Percentiles rank a stretch among this genome's conserved stretches.
phyloP scores from a whole-genome alignment of 2,329 filamentous ascomycete genomes.

The Penicillium sp. region DNA sequence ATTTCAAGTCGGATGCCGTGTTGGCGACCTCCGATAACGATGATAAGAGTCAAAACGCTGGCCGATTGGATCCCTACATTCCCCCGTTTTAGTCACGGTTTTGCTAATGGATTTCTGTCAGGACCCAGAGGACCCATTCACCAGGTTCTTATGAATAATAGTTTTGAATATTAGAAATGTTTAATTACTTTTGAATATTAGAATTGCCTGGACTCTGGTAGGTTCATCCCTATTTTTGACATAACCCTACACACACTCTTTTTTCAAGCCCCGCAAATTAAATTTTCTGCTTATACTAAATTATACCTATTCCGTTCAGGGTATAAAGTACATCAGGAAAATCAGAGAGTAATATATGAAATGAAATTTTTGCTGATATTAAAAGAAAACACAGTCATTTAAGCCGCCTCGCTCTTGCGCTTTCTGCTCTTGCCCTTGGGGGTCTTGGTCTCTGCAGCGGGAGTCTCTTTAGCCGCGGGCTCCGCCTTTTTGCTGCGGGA shows the following conservation, averaged over 20 bases:
- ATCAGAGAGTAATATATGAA: not conserved
- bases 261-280: not conserved
- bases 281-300: not conserved
- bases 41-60: slow-evolving; percentile 19
- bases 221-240: not conserved
- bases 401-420: slow-evolving; percentile 46
- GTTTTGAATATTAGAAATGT: not conserved
- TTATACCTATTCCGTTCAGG: not conserved
- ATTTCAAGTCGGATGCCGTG: slow-evolving; percentile 10
- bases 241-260: not conserved
- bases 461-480: slow-evolving; percentile 23
- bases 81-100: slow-evolving; percentile 24
- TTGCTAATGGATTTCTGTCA: slow-evolving; percentile 10
- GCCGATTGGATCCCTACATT: slow-evolving; percentile 21
- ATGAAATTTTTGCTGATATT: not conserved
- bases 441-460: slow-evolving; percentile 32
- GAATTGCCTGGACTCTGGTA: not conserved
- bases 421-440: slow-evolving; percentile 46
- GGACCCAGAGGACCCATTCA: not conserved
- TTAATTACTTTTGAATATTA: not conserved
- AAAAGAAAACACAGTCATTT: not conserved
- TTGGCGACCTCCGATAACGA: slow-evolving; percentile 11
- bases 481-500: slow-evolving; percentile 13
- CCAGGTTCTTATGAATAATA: not conserved
- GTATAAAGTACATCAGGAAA: not conserved